Evolutionary conservation across 768 basidiomycete species (phyloP), one percentile per base, ranked within the genome.

Genomic region (Rhizopogon rudus): DNA sequence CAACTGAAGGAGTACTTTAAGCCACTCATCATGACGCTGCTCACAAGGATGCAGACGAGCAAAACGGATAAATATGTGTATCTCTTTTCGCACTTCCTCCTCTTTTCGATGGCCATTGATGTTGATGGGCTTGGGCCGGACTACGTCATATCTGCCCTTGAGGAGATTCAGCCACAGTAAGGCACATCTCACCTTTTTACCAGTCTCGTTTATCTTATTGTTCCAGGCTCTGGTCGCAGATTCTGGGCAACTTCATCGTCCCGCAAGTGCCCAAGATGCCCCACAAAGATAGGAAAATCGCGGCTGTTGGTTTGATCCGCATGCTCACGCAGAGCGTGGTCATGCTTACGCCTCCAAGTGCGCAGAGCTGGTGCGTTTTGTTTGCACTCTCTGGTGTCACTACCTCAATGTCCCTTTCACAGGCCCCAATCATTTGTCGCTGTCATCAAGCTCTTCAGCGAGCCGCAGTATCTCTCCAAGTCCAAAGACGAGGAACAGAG

Each of bases 61-160:
- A 93, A 93, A 71, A 96, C 94, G 17, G 88, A 94, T 60, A 88
- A 85, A 68, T 98, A 87, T 67, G 83, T 85, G 7, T 90, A 93
- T 67, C 78, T 84, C 48, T 88, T 98, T 66, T 79, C 89, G 5
- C 77, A 82, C 63, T 96, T 96, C 72, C 66, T 95, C 58, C 72
- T 88, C 31, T 90, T 84, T 69, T 75, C 79, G 20, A 81, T 89
- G 71, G 92, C 93, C 13, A 67, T 96, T 61, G 78, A 88, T 54
- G 81, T 83, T 25, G 81, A 83, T 1, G 87, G 86, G 5, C 73
- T 95, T 25, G 81, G 81, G 0, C 90, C 94, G 0, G 91, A 97
- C 64, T 87, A 81, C 60, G 67, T 96, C 46, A 84, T 95, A 57
- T 74, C 75, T n/a, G 80, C 81, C 3, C 72, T 97, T 28, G 93